Evolutionary conservation across 192 early-diverging fungal species (phyloP).

Genomic region (Diversispora eburnea): DNA sequence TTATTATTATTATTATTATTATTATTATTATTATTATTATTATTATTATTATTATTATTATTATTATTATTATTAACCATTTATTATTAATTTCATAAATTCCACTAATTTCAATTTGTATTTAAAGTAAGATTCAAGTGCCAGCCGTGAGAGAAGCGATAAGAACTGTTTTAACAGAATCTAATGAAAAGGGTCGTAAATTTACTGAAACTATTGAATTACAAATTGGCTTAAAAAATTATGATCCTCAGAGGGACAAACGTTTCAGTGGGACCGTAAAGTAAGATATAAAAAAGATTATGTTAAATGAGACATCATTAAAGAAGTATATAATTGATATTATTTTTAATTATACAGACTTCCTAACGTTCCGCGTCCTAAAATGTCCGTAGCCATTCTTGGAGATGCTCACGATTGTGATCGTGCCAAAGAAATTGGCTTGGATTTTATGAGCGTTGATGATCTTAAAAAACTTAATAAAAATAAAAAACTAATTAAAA

Average conservation of each 20-base stretch:
- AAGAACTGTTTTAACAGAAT: conserved; percentile 60
- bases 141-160: conserved; percentile 84
- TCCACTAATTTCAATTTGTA: too few relatives aligned
- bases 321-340: neutral
- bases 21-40: too few relatives aligned
- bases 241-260: conserved; percentile 99
- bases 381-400: conserved; percentile 91
- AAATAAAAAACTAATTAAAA: conserved; percentile 99
- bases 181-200: conserved; percentile 91
- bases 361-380: conserved; percentile 92
- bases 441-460: conserved; percentile 92
- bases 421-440: conserved; percentile 84
- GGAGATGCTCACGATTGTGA: conserved; percentile 96
- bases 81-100: too few relatives aligned
- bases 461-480: conserved; percentile 99
- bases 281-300: conserved; percentile 16
- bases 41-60: too few relatives aligned
- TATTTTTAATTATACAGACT: conserved; percentile 48
- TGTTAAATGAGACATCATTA: neutral
- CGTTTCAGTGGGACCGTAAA: conserved; percentile 96
- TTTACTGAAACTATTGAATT: conserved; percentile 97
- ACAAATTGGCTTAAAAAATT: conserved; percentile 99
- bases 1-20: too few relatives aligned
- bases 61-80: too few relatives aligned
- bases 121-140: conserved; percentile 77